Base-by-base conservation (phyloP, 768 basidiomycete genomes). In the Pulveroboletus sp. region DNA sequence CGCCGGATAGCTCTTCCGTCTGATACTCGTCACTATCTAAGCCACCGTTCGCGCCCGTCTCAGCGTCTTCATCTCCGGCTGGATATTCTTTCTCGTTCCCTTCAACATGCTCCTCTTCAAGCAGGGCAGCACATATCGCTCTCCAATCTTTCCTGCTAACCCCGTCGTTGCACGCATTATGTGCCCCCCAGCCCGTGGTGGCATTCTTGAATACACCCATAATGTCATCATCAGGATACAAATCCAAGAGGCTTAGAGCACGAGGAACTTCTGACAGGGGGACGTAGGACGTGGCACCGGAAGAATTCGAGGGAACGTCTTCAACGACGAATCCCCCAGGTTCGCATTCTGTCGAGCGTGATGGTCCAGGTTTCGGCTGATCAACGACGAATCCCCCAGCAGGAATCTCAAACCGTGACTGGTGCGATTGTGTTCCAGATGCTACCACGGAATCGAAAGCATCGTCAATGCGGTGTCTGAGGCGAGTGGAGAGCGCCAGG, bases 111-210 rank as follows among this genome's bases (percentile, higher is more conserved):
- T 62, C 67, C 39, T 68, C 70, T 51, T 81, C 84, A 5, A 92
- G 71, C 11, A 93, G 70, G 5, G 84, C 84, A 9, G 84, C 81
- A 62, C 89, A 92, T 5, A 93, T 85, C 11, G 86, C 76, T 33
- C 86, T 78, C 86, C 86, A 93, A 61, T 91, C 89, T 27, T 82
- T 80, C 43, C 75, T 71, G 56, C 75, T 79, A 24, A 93, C 77
- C 39, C 69, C 63, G 27, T 66, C 65, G 13, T 64, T 69, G 30
- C 57, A 60, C 6, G 51, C 49, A 31, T 61, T 53, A 9, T 67
- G 68, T 11, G 67, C 71, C 42, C 66, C 67, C 89, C 89, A 90
- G 15, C 87, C 89, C 2, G 78, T 72, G 0, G 86, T 84, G 3
- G 90, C 89, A 53, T 86, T 88, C 33, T 74, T 74, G 66, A 93